Evolutionary conservation across 2,329 filamentous ascomycete species (phyloP).

Genomic region (Nigrospora osmanthi): DNA sequence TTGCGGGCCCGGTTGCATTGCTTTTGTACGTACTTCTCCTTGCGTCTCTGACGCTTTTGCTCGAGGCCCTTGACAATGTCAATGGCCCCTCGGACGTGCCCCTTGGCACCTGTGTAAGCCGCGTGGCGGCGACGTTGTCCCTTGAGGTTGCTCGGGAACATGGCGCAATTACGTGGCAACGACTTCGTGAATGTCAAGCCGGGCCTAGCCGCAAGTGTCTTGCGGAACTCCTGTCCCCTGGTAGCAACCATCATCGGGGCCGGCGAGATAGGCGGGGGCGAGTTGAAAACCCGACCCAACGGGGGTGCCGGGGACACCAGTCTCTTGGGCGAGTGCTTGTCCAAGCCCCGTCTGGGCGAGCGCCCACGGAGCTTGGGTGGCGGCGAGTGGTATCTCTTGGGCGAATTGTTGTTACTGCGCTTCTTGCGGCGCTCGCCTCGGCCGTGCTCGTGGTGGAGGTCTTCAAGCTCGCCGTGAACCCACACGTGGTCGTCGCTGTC

Average conservation of each 20-base stretch:
- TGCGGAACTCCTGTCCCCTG: constrained; percentile 26
- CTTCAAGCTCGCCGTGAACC: constrained; percentile 66
- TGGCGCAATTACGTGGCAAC: constrained; percentile 69
- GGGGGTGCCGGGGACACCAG: constrained; percentile 26
- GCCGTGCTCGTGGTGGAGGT: constrained; percentile 51
- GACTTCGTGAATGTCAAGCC: constrained; percentile 75
- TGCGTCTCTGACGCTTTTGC: constrained; percentile 80
- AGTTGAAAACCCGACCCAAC: constrained; percentile 34
- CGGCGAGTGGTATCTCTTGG: constrained; percentile 52
- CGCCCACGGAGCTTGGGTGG: constrained; percentile 43
- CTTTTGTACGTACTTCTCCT: constrained; percentile 66
- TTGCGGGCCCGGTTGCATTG: constrained; percentile 79
- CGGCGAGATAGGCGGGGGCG: constrained; percentile 37
- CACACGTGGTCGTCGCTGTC: constrained; percentile 63
- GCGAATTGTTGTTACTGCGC: constrained; percentile 44
- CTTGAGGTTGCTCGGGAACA: constrained; percentile 50
- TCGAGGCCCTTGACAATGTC: constrained; percentile 97
- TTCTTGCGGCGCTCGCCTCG: constrained; percentile 38
- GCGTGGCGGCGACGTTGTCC: constrained; percentile 26
- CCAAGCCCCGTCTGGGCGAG: constrained; percentile 54
- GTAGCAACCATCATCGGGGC: constrained; percentile 18
- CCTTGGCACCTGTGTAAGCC: constrained; percentile 30
- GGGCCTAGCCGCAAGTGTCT: constrained; percentile 49
- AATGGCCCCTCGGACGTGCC: constrained; percentile 83
- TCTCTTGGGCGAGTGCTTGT: constrained; percentile 62